A percentile compares a stretch with the other conserved stretches of the same genome.
These are phyloP conservation scores for Phytophthora gonapodyides DNA, from an alignment of 352 stramenopile genomes.

Conservation along the genomic window DNA sequence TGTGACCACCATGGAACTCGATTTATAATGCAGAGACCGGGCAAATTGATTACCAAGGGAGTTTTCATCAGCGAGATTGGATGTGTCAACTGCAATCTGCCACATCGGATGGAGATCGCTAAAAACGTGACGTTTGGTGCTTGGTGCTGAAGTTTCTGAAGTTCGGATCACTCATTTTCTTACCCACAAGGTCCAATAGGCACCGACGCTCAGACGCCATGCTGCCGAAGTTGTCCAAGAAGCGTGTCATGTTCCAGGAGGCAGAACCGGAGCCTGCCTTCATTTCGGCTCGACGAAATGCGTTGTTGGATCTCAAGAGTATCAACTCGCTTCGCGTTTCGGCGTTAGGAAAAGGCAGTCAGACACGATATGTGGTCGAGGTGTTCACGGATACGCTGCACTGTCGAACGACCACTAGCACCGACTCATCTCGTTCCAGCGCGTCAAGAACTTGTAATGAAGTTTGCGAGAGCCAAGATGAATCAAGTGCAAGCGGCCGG, in stretches of 20 bases:
- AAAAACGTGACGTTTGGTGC: too few relatives aligned
- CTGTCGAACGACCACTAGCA: slow-evolving; percentile 5
- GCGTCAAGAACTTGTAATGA: slow-evolving; percentile 1
- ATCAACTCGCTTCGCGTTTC: slow-evolving; percentile 11
- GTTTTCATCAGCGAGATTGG: too few relatives aligned
- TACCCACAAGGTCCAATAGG: too few relatives aligned
- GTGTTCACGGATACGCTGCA: slow-evolving; percentile 13
- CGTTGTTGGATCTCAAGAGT: slow-evolving; percentile 11
- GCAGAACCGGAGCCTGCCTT: slow-evolving; percentile 7
- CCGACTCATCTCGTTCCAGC: slow-evolving; percentile 12
- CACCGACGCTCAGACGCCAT: background rate
- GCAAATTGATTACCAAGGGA: too few relatives aligned
- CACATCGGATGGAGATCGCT: too few relatives aligned
- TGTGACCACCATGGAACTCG: too few relatives aligned
- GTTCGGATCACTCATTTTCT: too few relatives aligned
- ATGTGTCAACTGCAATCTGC: too few relatives aligned
- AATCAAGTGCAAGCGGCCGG: background rate
- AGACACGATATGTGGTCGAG: slow-evolving; percentile 1
- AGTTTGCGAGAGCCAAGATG: background rate
- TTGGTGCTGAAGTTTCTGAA: too few relatives aligned
- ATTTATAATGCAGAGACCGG: too few relatives aligned
- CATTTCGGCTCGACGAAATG: slow-evolving; percentile 11
- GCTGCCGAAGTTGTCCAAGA: slow-evolving; percentile 17
- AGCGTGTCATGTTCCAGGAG: slow-evolving; percentile 15
- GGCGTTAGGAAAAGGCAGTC: background rate